Base-by-base conservation (phyloP, 225 moss, liverwort and hornwort species). In the Lunularia cruciata region DNA sequence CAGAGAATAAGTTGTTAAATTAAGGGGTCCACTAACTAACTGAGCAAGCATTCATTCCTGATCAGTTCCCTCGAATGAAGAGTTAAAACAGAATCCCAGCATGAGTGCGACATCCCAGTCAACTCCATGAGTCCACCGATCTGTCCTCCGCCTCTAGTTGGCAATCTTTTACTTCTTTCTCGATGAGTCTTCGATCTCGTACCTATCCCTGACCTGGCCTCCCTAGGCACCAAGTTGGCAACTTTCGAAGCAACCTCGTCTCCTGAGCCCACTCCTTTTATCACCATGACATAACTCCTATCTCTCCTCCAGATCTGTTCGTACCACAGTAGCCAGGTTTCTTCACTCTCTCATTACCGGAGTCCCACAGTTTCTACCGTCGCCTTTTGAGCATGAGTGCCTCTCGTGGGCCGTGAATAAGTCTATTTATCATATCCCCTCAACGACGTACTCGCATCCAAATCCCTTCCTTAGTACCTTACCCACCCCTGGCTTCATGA, bases 131-230 rank as follows among this genome's bases (percentile, higher is more conserved):
- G 28, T 16, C 30, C 2, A 56, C 31, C 56, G 28, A 28, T 56
- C 28, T 56, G 28, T 28, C 56, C 56, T 25, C 56, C 56, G 31
- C 56, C 56, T 26, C 56, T 28, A 56, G 56, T 56, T 56, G 56
- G 30, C 56, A 56, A 56, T 56, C 56, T 56, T 56, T 56, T 56
- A 28, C 56, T 28, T 56, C 56, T 31, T 56, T 31, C 56, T 56
- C 56, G 8, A 56, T 28, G 26, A 28, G 48, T 26, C 56, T 27
- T 43, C 11, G 43, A 43, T 43, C 43, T 16, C 43, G 16, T 16
- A 43, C 43, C 43, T 43, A 43, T 43, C 43, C 43, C 12, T 43
- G 43, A 43, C 43, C 43, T 26, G 56, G 27, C 28, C 27, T 56
- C 48, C 48, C 48, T 48, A 48, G 6, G 23, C 23, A 16, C 6